These are phyloP conservation scores for Schizophyllum amplum DNA, from an alignment of 1,284 basidiomycete species.

Conservation along the genomic window DNA sequence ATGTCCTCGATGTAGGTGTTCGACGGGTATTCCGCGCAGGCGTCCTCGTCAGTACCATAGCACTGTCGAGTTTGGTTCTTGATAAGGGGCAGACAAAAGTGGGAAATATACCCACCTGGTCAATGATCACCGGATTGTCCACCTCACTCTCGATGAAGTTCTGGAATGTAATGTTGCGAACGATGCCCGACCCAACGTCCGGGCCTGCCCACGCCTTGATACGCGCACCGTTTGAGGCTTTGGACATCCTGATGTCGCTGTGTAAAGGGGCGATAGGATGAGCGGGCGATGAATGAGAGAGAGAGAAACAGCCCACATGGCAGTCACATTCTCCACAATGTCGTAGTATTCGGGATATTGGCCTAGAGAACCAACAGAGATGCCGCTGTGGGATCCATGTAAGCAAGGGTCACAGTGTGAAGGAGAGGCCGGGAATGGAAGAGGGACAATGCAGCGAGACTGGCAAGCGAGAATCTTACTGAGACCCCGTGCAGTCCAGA, in stretches of 20 bases:
- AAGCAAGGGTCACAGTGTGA: too few species aligned
- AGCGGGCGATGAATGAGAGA: not conserved
- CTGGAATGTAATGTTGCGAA: slow-evolving; percentile 47
- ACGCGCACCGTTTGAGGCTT: slow-evolving; percentile 56
- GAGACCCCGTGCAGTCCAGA: slow-evolving; percentile 52
- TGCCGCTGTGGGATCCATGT: too few species aligned
- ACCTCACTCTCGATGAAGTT: slow-evolving; percentile 44
- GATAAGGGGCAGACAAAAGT: not conserved
- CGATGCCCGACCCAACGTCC: slow-evolving; percentile 52
- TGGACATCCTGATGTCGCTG: slow-evolving; percentile 50
- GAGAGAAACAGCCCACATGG: slow-evolving; percentile 26
- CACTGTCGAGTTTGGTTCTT: slow-evolving; percentile 37
- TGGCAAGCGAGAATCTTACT: slow-evolving; percentile 28
- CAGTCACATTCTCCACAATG: slow-evolving; percentile 59
- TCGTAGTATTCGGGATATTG: slow-evolving; percentile 54
- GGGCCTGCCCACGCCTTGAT: slow-evolving; percentile 61
- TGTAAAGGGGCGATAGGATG: not conserved
- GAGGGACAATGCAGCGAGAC: not conserved
- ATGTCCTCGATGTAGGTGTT: slow-evolving; percentile 46
- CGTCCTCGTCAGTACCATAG: slow-evolving; percentile 37
- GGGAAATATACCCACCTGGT: slow-evolving; percentile 28
- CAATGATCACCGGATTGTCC: slow-evolving; percentile 47
- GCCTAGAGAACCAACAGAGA: slow-evolving; percentile 55
- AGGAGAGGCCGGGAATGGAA: too few species aligned
- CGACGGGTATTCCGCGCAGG: slow-evolving; percentile 43